A percentile compares a stretch with the other conserved stretches of the same genome.
These are phyloP conservation scores for Naganishia kalamii DNA, from an alignment of 768 basidiomycete genomes.

Conservation along the genomic window DNA sequence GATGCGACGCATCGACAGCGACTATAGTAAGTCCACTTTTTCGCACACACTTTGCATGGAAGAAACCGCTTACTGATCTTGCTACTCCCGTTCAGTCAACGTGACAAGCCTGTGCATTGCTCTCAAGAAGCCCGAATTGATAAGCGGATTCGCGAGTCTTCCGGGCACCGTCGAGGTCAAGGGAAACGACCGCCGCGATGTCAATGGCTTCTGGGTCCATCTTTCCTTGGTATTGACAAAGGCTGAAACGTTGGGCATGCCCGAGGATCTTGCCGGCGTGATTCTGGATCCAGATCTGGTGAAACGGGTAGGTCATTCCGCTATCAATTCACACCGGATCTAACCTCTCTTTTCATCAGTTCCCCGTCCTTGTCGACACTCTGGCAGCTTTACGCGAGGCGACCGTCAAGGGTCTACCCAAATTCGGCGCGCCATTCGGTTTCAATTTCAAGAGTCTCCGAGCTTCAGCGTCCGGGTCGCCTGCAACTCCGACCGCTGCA, in stretches of 20 bases:
- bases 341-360: not conserved
- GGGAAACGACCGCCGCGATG: not conserved
- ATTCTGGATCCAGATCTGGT: not conserved
- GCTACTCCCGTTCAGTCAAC: not conserved
- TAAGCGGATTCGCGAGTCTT: not conserved
- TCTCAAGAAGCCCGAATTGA: not conserved
- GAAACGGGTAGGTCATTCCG: not conserved
- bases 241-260: not conserved
- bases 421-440: not conserved
- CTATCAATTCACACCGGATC: no score
- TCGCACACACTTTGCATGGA: no score
- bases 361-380: not conserved
- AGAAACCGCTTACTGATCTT: not conserved
- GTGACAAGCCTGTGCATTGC: not conserved
- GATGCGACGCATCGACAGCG: not conserved
- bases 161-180: not conserved
- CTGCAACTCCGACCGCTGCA: not conserved
- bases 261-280: not conserved
- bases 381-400: not conserved
- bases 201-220: not conserved
- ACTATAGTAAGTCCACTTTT: slow-evolving; percentile 2
- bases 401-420: not conserved
- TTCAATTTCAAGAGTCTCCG: not conserved
- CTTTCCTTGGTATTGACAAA: not conserved
- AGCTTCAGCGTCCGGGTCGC: no score